Percentiles rank a stretch among this genome's conserved stretches.
phyloP scores from a whole-genome alignment of 495 filamentous ascomycete species.

The Aspergillus campestris region DNA sequence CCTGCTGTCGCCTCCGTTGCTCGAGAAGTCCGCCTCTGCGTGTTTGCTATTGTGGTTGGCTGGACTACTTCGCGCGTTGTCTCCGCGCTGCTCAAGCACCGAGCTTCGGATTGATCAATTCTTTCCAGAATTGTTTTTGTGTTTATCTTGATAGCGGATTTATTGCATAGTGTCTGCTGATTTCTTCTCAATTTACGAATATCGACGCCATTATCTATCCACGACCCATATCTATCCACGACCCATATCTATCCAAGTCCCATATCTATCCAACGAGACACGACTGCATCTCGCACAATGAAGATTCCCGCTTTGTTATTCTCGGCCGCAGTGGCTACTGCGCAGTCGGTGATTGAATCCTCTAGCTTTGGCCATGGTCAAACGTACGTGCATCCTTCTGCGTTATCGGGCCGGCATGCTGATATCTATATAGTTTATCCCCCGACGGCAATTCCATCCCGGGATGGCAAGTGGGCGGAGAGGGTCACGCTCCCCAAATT shows the following conservation, averaged over 20 bases:
- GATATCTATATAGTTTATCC: slow-evolving; percentile 41
- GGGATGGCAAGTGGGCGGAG: slow-evolving; percentile 62
- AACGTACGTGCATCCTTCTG: slow-evolving; percentile 33
- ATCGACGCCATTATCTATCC: no score
- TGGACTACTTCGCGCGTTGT: slow-evolving; percentile 41
- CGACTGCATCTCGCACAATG: slow-evolving; percentile 25
- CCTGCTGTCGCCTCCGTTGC: slow-evolving; percentile 35
- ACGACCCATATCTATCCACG: not conserved
- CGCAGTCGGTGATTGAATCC: slow-evolving; percentile 55
- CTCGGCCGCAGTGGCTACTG: slow-evolving; percentile 47
- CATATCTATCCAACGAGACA: not conserved
- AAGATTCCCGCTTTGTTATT: slow-evolving; percentile 31
- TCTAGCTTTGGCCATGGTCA: slow-evolving; percentile 69
- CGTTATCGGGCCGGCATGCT: slow-evolving; percentile 5
- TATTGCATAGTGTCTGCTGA: not conserved
- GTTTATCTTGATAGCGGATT: not conserved
- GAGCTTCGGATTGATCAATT: slow-evolving; percentile 17
- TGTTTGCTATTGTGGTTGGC: slow-evolving; percentile 43
- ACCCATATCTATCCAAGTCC: not conserved
- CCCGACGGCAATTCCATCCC: slow-evolving; percentile 48
- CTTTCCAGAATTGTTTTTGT: not conserved
- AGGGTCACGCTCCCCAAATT: slow-evolving; percentile 60
- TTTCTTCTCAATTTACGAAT: no score
- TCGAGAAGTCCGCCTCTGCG: slow-evolving; percentile 37
- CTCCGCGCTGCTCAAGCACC: slow-evolving; percentile 29